These are phyloP conservation scores for Arthrobotrys sphaeroides DNA, from an alignment of 2,329 filamentous ascomycete species.

Conservation along the genomic window DNA sequence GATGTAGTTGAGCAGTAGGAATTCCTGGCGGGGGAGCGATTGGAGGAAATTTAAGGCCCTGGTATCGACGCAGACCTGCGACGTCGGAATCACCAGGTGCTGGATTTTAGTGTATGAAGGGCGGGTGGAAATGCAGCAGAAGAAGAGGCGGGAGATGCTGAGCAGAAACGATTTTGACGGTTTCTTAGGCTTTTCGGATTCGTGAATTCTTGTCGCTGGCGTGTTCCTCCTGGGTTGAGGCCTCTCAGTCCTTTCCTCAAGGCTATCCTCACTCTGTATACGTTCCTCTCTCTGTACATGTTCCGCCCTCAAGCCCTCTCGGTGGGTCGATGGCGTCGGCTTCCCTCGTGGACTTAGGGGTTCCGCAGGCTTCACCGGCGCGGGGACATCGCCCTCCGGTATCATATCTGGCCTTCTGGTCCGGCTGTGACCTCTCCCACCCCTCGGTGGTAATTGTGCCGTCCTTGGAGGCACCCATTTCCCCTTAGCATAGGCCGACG, in stretches of 20 bases:
- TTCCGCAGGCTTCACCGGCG: not conserved
- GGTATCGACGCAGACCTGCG: constrained; percentile 25
- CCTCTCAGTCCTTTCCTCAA: not conserved
- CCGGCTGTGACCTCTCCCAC: not conserved
- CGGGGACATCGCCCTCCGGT: not conserved
- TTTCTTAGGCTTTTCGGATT: not conserved
- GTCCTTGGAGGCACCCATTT: constrained; percentile 12
- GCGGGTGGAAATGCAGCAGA: constrained; percentile 30
- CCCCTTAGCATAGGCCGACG: constrained; percentile 7
- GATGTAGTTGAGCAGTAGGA: constrained; percentile 27
- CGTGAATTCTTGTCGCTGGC: not conserved
- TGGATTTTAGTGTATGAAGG: constrained; percentile 47
- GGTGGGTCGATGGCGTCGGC: not conserved
- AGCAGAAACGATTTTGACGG: not conserved
- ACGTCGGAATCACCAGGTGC: constrained; percentile 37
- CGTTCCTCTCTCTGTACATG: too few relatives aligned
- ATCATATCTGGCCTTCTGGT: not conserved
- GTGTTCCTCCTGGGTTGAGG: not conserved
- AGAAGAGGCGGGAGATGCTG: not conserved
- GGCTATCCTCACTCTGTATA: too few relatives aligned
- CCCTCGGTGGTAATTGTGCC: not conserved
- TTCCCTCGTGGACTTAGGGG: not conserved
- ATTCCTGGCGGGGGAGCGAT: constrained; percentile 19
- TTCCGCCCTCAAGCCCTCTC: not conserved
- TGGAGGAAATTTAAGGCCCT: constrained; percentile 34